These are phyloP conservation scores for Vigna hirtella DNA, from an alignment of 306 rosid genomes.

Conservation along the genomic window DNA sequence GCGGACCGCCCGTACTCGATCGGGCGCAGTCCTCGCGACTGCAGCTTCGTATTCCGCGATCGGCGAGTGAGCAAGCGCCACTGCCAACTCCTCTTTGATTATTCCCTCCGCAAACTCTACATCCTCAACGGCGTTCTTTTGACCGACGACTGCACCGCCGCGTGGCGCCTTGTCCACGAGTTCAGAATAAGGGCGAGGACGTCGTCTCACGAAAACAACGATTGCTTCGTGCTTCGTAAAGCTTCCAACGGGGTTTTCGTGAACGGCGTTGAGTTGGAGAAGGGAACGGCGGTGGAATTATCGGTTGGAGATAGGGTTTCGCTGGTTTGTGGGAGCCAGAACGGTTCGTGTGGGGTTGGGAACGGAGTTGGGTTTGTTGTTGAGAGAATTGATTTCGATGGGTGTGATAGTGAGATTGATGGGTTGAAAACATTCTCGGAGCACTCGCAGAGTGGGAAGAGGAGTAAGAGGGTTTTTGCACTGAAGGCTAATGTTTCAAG, in stretches of 20 bases:
- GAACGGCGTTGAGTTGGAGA: constrained; percentile 59
- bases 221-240: constrained; percentile 33
- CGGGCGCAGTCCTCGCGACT: constrained; percentile 58
- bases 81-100: constrained; percentile 68
- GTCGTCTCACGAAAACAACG: not conserved
- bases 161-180: constrained; percentile 41
- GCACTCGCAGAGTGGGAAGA: constrained; percentile 56
- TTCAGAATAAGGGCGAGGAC: constrained; percentile 47
- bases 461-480: constrained; percentile 69
- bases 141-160: not conserved
- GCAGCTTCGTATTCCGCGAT: constrained; percentile 59
- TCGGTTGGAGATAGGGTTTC: constrained; percentile 63
- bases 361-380: constrained; percentile 63
- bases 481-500: constrained; percentile 42
- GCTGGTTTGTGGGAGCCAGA: constrained; percentile 54
- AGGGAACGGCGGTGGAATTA: constrained; percentile 59
- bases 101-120: constrained; percentile 58
- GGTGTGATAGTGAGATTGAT: constrained; percentile 38
- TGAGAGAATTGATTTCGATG: constrained; percentile 47
- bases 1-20: constrained; percentile 60
- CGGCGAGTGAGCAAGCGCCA: constrained; percentile 71
- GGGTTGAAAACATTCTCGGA: constrained; percentile 40
- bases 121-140: constrained; percentile 52
- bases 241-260: constrained; percentile 73
- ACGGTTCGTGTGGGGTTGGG: constrained; percentile 41